Evolutionary conservation across 2,329 filamentous ascomycete genomes (phyloP).

Genomic region (Grosmannia serpens): DNA sequence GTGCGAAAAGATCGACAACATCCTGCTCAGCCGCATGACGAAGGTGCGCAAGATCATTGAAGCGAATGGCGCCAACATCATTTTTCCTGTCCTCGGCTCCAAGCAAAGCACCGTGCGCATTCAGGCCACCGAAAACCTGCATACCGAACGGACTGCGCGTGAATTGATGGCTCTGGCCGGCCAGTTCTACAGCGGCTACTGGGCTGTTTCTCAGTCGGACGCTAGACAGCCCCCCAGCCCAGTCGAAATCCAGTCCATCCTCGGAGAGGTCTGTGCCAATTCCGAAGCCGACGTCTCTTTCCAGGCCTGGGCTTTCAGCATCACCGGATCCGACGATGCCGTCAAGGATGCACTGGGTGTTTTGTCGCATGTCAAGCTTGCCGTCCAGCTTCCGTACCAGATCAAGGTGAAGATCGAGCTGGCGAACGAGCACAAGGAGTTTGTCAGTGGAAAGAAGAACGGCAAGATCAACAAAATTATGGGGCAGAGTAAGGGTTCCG

Average conservation of each 20-base stretch:
- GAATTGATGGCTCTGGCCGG: constrained; percentile 93
- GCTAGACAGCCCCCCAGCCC: constrained; percentile 47
- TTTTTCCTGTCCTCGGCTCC: constrained; percentile 80
- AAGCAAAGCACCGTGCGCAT: constrained; percentile 78
- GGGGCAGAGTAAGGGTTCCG: constrained; percentile 67
- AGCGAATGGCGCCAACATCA: constrained; percentile 86
- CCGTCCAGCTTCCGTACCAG: constrained; percentile 76
- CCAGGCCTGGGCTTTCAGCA: constrained; percentile 85
- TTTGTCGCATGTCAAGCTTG: constrained; percentile 83
- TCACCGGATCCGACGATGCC: constrained; percentile 91
- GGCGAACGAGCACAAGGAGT: constrained; percentile 98
- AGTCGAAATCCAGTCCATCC: constrained; percentile 75
- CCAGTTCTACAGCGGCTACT: constrained; percentile 94
- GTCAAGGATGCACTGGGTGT: constrained; percentile 93
- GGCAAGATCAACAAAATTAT: constrained; percentile 99
- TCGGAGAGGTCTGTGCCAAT: constrained; percentile 91
- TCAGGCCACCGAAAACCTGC: constrained; percentile 84
- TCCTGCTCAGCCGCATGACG: constrained; percentile 80
- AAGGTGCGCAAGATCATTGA: constrained; percentile 98
- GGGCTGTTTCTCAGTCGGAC: constrained; percentile 81
- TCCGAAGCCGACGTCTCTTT: constrained; percentile 92
- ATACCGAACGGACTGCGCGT: constrained; percentile 87
- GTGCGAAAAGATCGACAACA: constrained; percentile 86
- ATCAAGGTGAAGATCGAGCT: constrained; percentile 98
- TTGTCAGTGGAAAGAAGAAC: constrained; percentile 98